Conservation (phyloP, 306 rosid species). For the Pueraria montana region DNA sequence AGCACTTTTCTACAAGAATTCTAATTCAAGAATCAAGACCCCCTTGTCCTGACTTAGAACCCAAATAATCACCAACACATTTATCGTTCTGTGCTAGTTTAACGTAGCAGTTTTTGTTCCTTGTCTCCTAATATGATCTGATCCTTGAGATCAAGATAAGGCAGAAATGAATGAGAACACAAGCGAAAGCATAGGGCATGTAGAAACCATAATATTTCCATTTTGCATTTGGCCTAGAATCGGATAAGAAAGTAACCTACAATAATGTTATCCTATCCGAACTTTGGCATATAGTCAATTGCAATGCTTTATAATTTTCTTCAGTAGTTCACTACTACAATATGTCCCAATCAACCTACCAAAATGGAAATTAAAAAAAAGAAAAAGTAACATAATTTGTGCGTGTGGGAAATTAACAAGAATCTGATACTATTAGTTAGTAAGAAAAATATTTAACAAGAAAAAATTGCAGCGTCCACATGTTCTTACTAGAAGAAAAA, state of each 20-base stretch:
- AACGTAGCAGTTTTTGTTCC: not conserved
- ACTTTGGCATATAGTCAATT: not conserved
- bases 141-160: not conserved
- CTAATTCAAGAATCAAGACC: not conserved
- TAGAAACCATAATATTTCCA: not conserved
- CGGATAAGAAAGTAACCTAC: not conserved
- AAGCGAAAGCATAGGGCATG: not conserved
- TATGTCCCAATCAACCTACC: conserved; percentile 33
- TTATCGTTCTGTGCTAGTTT: not conserved
- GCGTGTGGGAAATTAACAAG: not conserved
- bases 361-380: not conserved
- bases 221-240: not conserved
- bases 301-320: conserved; percentile 21
- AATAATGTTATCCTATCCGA: conserved; percentile 22
- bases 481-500: conserved; percentile 5
- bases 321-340: not conserved
- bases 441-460: not conserved
- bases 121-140: not conserved
- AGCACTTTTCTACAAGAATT: not conserved
- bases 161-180: not conserved
- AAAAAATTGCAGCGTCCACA: conserved; percentile 18
- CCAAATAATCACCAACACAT: not conserved
- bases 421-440: conserved; percentile 16
- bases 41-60: not conserved
- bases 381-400: not conserved